Percentiles rank a stretch among this genome's conserved stretches.
Conservation (phyloP, 2,329 filamentous ascomycete genomes). For the Aspergillus aculeatus region DNA sequence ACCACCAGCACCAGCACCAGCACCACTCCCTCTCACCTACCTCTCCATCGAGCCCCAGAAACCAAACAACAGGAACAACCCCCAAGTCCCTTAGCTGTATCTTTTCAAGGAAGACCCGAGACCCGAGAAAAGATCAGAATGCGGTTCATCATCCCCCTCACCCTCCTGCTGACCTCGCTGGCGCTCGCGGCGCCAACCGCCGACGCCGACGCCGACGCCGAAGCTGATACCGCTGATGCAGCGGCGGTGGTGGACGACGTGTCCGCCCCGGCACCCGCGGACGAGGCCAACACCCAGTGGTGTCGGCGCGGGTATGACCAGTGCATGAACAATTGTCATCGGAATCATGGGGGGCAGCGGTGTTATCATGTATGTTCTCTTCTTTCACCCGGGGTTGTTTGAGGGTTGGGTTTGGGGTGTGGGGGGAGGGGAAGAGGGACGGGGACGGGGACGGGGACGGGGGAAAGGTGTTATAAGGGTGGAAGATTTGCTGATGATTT, state of each 20-base stretch:
- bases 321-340: not conserved
- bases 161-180: conserved; percentile 4
- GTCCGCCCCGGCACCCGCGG: not conserved
- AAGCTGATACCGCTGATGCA: not conserved
- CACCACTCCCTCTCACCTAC: no score
- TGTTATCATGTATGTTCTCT: not conserved
- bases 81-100: no score
- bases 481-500: not conserved
- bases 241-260: not conserved
- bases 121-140: not conserved
- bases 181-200: not conserved
- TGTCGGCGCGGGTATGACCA: not conserved
- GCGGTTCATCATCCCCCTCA: conserved; percentile 6
- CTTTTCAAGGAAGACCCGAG: no score
- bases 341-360: not conserved
- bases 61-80: no score
- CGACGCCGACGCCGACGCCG: not conserved
- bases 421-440: no score
- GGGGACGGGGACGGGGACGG: no score
- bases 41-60: no score
- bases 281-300: not conserved
- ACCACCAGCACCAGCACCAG: no score
- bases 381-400: not conserved
- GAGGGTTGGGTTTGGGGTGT: no score
- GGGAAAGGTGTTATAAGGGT: not conserved